Base-by-base conservation (phyloP, 805 yeast species). In the Vanderwaltozyma yarrowii region DNA sequence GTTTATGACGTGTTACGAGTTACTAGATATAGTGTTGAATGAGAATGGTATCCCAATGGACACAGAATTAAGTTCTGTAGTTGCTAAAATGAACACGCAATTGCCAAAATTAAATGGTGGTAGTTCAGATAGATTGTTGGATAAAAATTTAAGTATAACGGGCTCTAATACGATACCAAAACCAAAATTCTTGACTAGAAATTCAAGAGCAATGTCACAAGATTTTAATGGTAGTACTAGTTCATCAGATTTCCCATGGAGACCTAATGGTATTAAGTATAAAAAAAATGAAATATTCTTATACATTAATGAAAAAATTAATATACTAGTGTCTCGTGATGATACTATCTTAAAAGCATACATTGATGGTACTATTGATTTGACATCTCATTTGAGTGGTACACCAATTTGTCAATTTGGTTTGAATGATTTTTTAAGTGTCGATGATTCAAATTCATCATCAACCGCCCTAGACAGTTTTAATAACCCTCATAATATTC, bases 381-480 rank as follows among this genome's bases (percentile, higher is more conserved):
- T 85, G 70, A 77, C 78, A 35, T 66, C 89, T 0, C 84, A 77
- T 31, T 60, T 88, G 11, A 70, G 83, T 0, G 96, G 96, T 3
- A 74, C 77, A 72, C 96, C 96, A 0, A 70, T 71, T 18, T 88
- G 96, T 56, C 73, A 77, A 34, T 78, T 88, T 55, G 94, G 89
- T 0, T 67, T 89, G 34, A 76, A 78, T 44, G 87, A 81, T 44
- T 61, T 70, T 13, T 44, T 63, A 18, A 56, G 61, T 23, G 40
- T 39, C 19, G 45, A 41, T 1, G 43, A 45, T 19, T 42, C 46
- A 3, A 36, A 38, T 31, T 38, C 32, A 17, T 45, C 43, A 3
- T 47, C 40, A 9, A 21, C 6, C 23, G 6, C 23, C n/a, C 34
- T 37, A 11, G 50, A 45, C 37, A 62, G 55, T 36, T 46, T 50